These are phyloP conservation scores for Moelleriella libera DNA, from an alignment of 2,329 filamentous ascomycete genomes.

Conservation along the genomic window DNA sequence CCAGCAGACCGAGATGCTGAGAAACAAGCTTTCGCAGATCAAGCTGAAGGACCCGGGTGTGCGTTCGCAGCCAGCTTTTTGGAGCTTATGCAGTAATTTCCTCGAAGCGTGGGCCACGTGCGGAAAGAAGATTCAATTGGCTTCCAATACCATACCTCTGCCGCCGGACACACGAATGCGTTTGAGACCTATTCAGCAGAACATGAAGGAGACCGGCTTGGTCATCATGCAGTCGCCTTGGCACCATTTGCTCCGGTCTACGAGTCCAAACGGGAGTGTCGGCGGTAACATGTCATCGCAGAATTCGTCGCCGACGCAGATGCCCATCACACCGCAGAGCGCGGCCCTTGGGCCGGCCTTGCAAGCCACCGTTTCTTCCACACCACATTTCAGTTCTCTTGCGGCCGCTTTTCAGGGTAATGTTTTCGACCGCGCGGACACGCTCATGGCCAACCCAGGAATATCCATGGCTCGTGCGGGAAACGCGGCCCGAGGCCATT, in stretches of 20 bases:
- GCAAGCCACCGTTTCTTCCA: constrained; percentile 74
- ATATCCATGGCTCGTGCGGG: constrained; percentile 41
- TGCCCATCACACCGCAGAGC: constrained; percentile 76
- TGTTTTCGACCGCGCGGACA: constrained; percentile 46
- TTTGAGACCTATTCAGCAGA: constrained; percentile 68
- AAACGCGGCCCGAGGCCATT: constrained; percentile 27
- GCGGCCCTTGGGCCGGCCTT: constrained; percentile 81
- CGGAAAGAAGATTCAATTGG: constrained; percentile 43
- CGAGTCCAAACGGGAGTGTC: constrained; percentile 6
- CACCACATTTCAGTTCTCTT: constrained; percentile 44
- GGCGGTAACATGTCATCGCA: constrained; percentile 10
- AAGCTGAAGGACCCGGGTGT: constrained; percentile 74
- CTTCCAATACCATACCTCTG: constrained; percentile 35
- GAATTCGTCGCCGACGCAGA: constrained; percentile 15
- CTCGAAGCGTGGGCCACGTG: constrained; percentile 57
- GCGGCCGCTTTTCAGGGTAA: constrained; percentile 38
- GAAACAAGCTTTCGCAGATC: constrained; percentile 60
- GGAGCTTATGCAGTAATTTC: constrained; percentile 62
- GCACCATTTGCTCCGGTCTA: constrained; percentile 26
- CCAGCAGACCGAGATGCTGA: constrained; percentile 59
- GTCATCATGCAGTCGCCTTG: constrained; percentile 51
- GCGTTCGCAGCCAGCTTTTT: constrained; percentile 47
- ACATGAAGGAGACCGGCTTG: constrained; percentile 65
- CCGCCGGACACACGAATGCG: constrained; percentile 56
- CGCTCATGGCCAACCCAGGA: constrained; percentile 42